A percentile compares a stretch with the other conserved stretches of the same genome.
These are phyloP conservation scores for Oryza glumipatula DNA, from an alignment of 176 grass and related monocot genomes.

Conservation along the genomic window DNA sequence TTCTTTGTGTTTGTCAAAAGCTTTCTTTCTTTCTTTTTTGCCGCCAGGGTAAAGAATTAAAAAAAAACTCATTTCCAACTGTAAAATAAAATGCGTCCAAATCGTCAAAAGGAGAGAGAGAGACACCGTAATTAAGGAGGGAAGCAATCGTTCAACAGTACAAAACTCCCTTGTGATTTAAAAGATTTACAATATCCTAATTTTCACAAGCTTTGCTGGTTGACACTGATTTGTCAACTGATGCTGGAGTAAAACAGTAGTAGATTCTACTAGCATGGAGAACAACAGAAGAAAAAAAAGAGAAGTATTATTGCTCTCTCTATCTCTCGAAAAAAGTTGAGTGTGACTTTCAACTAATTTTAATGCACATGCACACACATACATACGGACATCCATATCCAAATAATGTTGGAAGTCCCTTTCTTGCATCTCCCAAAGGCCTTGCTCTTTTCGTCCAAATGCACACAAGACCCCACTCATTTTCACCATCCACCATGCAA, in stretches of 20 bases:
- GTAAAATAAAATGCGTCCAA: not conserved
- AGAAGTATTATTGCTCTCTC: not conserved
- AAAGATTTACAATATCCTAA: not conserved
- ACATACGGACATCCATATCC: constrained; percentile 27
- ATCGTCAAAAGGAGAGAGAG: not conserved
- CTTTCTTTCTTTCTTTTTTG: not conserved
- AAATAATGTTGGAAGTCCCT: constrained; percentile 30
- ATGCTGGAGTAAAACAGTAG: not conserved
- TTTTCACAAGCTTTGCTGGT: not conserved
- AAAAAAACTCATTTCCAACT: not conserved
- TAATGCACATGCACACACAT: constrained; percentile 13
- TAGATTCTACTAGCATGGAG: not conserved
- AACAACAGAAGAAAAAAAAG: not conserved
- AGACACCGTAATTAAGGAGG: not conserved
- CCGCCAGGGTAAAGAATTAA: not conserved
- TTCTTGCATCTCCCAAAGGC: constrained; percentile 39
- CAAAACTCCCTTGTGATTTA: not conserved
- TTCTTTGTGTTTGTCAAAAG: not conserved
- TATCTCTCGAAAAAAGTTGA: not conserved
- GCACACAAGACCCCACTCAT: constrained; percentile 11
- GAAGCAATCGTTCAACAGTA: not conserved
- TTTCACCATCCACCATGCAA: constrained; percentile 18
- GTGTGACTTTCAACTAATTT: constrained; percentile 38
- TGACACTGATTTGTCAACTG: not conserved
- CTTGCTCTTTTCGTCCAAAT: constrained; percentile 33